phyloP scores from a whole-genome alignment of 2,329 filamentous ascomycete genomes.

The Colletotrichum tanaceti region DNA sequence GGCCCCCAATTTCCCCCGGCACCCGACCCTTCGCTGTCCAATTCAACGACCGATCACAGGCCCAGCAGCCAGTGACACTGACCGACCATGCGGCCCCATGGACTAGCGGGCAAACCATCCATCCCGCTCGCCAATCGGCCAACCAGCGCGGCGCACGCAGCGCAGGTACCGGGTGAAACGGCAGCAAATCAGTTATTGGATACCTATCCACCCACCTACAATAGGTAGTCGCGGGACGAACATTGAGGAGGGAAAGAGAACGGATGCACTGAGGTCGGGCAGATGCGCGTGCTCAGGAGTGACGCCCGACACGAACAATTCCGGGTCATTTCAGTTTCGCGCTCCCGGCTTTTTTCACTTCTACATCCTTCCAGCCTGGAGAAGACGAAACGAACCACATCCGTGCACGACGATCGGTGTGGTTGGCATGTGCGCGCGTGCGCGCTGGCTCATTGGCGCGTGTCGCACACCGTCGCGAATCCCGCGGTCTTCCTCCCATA shows the following conservation, averaged over 20 bases:
- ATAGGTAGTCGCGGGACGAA: too few species aligned
- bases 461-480: neutral
- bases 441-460: neutral
- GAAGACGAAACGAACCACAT: constrained; percentile 9
- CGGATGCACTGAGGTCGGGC: neutral
- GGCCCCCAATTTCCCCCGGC: neutral
- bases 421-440: neutral
- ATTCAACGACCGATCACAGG: too few species aligned
- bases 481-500: neutral
- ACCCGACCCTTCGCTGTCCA: neutral
- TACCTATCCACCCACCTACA: too few species aligned
- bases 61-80: neutral
- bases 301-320: neutral
- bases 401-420: constrained; percentile 14
- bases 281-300: neutral
- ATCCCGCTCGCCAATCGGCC: constrained; percentile 25
- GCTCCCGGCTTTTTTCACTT: neutral
- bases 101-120: neutral
- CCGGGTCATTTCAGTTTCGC: neutral
- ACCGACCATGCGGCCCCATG: constrained; percentile 14
- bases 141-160: constrained; percentile 9
- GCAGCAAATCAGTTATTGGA: neutral
- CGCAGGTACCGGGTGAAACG: too few species aligned
- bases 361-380: neutral
- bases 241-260: neutral